Evolutionary conservation across 805 yeast species (phyloP).

Genomic region (Saccharomyces cerevisiae): DNA sequence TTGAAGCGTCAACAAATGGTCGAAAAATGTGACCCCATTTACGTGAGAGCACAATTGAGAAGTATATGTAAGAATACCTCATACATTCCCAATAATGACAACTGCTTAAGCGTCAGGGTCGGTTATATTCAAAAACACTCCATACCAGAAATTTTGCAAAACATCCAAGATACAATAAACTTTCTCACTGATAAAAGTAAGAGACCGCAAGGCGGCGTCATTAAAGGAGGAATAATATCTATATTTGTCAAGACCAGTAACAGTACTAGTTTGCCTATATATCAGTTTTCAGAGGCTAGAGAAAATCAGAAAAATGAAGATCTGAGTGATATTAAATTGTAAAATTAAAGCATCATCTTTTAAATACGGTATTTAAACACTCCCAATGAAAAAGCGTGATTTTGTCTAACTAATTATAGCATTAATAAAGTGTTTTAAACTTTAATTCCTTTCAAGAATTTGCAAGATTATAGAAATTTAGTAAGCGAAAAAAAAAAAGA

Average conservation of each 20-base stretch:
- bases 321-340: neutral
- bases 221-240: conserved; percentile 39
- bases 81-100: conserved; percentile 55
- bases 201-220: conserved; percentile 52
- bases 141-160: conserved; percentile 20
- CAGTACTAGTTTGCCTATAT: conserved; percentile 58
- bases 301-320: neutral
- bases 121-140: conserved; percentile 36
- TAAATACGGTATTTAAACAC: neutral
- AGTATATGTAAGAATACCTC: conserved; percentile 56
- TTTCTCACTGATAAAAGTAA: conserved; percentile 39
- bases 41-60: conserved; percentile 55
- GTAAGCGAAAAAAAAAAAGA: neutral
- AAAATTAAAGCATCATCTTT: neutral
- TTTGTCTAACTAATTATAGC: neutral
- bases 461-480: neutral
- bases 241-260: conserved; percentile 58
- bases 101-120: conserved; percentile 49
- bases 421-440: neutral
- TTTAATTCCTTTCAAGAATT: neutral
- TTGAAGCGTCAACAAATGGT: conserved; percentile 38
- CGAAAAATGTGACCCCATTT: conserved; percentile 57
- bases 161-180: conserved; percentile 31
- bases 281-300: conserved; percentile 1
- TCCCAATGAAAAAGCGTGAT: neutral